phyloP scores from a whole-genome alignment of 2,329 filamentous ascomycete genomes.

The Zasmidium angulare region DNA sequence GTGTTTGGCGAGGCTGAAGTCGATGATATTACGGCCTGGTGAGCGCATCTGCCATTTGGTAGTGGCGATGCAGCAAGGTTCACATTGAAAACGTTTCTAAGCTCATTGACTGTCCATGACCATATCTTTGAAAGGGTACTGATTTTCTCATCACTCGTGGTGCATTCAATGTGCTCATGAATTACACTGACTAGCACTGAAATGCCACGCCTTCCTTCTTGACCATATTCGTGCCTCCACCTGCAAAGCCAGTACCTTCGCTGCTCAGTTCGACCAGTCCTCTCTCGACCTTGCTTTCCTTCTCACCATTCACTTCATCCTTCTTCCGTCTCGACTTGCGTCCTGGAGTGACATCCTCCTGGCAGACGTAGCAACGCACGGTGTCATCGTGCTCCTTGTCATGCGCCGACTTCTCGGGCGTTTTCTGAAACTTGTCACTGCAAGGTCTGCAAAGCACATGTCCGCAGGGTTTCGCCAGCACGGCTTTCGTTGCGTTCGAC shows the following conservation, averaged over 20 bases:
- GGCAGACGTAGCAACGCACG: slow-evolving; percentile 79
- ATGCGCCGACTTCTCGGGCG: slow-evolving; percentile 58
- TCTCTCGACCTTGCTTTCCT: slow-evolving; percentile 59
- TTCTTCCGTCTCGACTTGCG: slow-evolving; percentile 30
- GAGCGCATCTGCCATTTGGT: too few relatives aligned
- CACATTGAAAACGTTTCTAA: too few relatives aligned
- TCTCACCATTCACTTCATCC: slow-evolving; percentile 30
- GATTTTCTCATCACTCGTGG: too few relatives aligned
- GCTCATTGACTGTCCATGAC: not conserved
- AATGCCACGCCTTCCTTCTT: slow-evolving; percentile 78
- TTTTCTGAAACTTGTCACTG: slow-evolving; percentile 77
- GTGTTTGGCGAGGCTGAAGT: slow-evolving; percentile 95
- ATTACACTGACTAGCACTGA: slow-evolving; percentile 62
- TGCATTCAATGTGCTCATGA: too few relatives aligned
- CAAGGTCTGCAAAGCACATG: slow-evolving; percentile 88
- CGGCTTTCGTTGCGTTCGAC: slow-evolving; percentile 77
- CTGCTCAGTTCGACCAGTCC: slow-evolving; percentile 78
- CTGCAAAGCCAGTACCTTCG: slow-evolving; percentile 91
- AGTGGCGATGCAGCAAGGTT: too few relatives aligned
- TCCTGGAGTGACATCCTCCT: slow-evolving; percentile 64
- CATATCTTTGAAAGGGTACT: too few relatives aligned
- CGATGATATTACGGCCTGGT: slow-evolving; percentile 95
- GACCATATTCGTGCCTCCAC: slow-evolving; percentile 78
- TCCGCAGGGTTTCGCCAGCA: slow-evolving; percentile 83
- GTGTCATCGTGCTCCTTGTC: slow-evolving; percentile 55